Conservation (phyloP, 2,329 filamentous ascomycete genomes). For the Mollisiaceae sp. region DNA sequence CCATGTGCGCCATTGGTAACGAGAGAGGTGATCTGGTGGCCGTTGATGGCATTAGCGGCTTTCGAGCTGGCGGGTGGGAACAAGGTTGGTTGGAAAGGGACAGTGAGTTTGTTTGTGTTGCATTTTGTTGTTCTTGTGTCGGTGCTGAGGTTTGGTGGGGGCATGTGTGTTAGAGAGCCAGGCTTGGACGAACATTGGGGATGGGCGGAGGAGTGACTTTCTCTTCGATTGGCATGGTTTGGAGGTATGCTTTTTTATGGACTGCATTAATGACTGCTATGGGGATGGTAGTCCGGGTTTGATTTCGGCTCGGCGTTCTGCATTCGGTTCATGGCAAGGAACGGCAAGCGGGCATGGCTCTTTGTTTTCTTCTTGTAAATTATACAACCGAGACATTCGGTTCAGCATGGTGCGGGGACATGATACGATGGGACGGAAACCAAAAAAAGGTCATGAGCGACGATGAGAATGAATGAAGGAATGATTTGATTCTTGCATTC, state of each 20-base stretch:
- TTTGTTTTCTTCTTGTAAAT: not conserved
- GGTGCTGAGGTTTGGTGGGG: slow-evolving; percentile 44
- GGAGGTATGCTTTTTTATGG: not conserved
- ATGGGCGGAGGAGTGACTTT: not conserved
- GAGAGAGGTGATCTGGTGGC: slow-evolving; percentile 67
- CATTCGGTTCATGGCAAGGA: not conserved
- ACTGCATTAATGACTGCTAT: slow-evolving; percentile 2
- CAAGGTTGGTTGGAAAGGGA: slow-evolving; percentile 44
- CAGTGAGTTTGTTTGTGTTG: slow-evolving; percentile 48
- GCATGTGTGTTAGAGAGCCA: slow-evolving; percentile 39
- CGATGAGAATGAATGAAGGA: not conserved
- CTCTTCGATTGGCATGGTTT: not conserved
- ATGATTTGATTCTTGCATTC: not conserved
- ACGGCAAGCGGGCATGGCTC: not conserved
- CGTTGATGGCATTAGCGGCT: slow-evolving; percentile 70
- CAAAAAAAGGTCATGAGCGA: not conserved
- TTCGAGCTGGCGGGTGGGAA: slow-evolving; percentile 61
- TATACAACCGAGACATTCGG: not conserved
- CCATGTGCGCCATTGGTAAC: slow-evolving; percentile 75
- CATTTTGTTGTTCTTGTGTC: slow-evolving; percentile 53
- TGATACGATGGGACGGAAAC: not conserved
- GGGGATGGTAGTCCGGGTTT: not conserved
- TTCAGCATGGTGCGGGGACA: not conserved
- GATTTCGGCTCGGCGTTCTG: not conserved
- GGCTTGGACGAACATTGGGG: slow-evolving; percentile 21